Evolutionary conservation across 352 stramenopile genomes (phyloP), one percentile per base, ranked within the genome.

Genomic region (Peronospora farinosa): DNA sequence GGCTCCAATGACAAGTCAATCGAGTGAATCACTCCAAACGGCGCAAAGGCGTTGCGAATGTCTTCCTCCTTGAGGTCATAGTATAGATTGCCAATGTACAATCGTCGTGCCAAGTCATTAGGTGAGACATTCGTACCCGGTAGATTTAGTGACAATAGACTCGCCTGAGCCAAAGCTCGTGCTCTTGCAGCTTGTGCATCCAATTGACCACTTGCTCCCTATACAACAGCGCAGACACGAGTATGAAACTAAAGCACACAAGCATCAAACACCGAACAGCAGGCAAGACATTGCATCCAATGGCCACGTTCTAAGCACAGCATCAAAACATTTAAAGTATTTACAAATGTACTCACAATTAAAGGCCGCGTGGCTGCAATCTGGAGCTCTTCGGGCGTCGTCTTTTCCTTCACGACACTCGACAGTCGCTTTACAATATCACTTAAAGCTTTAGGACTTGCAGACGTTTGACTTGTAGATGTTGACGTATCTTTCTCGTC

Each of bases 61-160:
- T 84, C 79, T 32, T 90, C 72, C 50, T 90, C 79, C 60, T 83
- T 88, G 27, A 90, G 72, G 37, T 88, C 79, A 59, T 90, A 90
- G 58, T 88, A 87, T 15, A 90, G 49, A 15, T 90, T 90, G 43
- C 77, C 79, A 31, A 90, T 83, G 55, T 90, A 90, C 31, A 90
- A 53, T 2, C 79, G 72, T 37, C 74, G 68, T 13, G 79, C 79
- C 54, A 90, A 57, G n/a, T 90, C 79, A 40, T 62, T 67, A 12
- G 71, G 59, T 31, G 74, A 82, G 13, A 81, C 51, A 25, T 76
- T 75, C 27, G 66, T 54, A 19, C 59, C 57, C 0, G 74, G 66
- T 8, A 90, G 45, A 13, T 70, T 78, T 23, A 88, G 63, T 27
- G 79, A 64, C 56, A 90, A 51, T 16, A 90, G 36, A 72, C 72